These are phyloP conservation scores for Fraxinus platypoda DNA, from an alignment of 305 asterid species.

Conservation along the genomic window DNA sequence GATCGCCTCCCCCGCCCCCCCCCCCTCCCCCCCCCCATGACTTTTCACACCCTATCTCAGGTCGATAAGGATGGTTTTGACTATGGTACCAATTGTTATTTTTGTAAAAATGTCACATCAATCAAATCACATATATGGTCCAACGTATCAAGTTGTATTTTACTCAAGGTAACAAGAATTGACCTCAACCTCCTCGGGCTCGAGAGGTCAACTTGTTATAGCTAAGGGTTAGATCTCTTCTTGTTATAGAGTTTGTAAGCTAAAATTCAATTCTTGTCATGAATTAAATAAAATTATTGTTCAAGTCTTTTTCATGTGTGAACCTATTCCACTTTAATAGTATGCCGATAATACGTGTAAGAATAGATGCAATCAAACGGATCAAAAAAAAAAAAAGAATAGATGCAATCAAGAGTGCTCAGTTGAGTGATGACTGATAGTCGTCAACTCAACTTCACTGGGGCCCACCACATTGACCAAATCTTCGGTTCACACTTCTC, in stretches of 20 bases:
- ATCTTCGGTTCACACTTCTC: not conserved
- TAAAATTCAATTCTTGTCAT: not conserved
- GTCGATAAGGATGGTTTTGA: not conserved
- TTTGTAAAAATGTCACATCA: too few species aligned
- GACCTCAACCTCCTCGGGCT: not conserved
- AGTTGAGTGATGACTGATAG: not conserved
- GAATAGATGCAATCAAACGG: not conserved
- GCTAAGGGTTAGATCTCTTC: not conserved
- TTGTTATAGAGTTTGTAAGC: not conserved
- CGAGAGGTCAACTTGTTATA: not conserved
- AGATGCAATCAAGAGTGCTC: not conserved
- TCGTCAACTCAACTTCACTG: not conserved
- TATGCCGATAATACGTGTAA: not conserved
- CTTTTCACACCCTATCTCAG: not conserved
- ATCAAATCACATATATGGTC: not conserved
- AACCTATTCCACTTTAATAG: not conserved
- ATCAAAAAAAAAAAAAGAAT: too few species aligned
- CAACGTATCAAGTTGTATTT: too few species aligned
- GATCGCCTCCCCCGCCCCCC: too few species aligned
- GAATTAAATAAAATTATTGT: not conserved
- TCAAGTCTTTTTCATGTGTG: not conserved
- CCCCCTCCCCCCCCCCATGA: too few species aligned
- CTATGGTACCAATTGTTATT: not conserved
- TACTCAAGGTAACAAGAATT: not conserved
- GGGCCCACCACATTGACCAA: not conserved